Base-by-base conservation (phyloP, 345 rosid species). In the Pugionium cornutum region DNA sequence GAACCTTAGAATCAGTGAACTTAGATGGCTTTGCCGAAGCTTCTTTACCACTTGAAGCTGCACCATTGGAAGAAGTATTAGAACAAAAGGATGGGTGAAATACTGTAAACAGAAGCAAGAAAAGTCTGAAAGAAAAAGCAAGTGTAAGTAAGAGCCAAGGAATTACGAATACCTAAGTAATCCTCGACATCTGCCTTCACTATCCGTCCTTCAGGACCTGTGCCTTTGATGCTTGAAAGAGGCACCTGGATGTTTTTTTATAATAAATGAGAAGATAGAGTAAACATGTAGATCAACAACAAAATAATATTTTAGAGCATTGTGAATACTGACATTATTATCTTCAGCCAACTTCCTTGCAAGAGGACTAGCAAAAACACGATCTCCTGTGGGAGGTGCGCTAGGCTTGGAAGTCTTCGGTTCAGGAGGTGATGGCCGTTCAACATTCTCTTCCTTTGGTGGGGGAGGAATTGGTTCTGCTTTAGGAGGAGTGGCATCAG, bases 171-270 rank as follows among this genome's bases (percentile, higher is more conserved):
- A 89, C 99, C 95, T 76, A 94, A 78, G 80, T 84, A 90, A 50
- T 90, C 99, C 61, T 94, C 99, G 51, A 94, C 72, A 80, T 94
- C 99, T 53, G 95, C 96, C 80, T 90, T 94, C 67, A 89, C 85
- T 58, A 94, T 86, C 62, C 60, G 79, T 70, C 96, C 97, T 68
- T 88, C 96, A 66, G 90, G 88, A 77, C 97, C 99, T 5, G 99
- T 88, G 70, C 99, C 99, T 71, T 84, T 84, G 76, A 94, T 85
- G 76, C 83, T 87, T 60, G 96, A 75, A 53, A 94, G 92, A 42
- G 87, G 59, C 59, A 88, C 89, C 99, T 94, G 58, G 18, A 32
- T 53, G 2, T 57, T 31, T 62, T 39, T 70, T 54, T 39, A 35
- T 27, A 37, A n/a, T 34, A 44, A 76, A 32, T 36, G 41, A 61